Base-by-base conservation (phyloP, 805 yeast species). In the Pichia gijzeniarum region DNA sequence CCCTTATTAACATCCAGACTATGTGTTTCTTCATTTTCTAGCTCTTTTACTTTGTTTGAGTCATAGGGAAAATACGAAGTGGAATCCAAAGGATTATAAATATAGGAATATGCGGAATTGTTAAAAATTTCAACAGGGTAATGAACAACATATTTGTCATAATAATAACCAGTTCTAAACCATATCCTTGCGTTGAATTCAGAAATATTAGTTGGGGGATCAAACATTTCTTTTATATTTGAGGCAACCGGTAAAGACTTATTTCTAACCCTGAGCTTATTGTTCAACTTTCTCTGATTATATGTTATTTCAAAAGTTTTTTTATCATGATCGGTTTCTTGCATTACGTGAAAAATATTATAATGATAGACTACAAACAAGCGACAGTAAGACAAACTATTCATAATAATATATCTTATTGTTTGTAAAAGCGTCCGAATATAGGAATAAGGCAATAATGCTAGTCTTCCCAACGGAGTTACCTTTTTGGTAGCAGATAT, bases 61-160 rank as follows among this genome's bases (percentile, higher is more conserved):
- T n/a, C 20, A 7, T 25, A 7, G 5, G 2, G 25, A 4, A 10
- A 25, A 7, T 25, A 6, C 10, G 28, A 10, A 25, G 10, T 7
- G 28, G 28, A 25, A 25, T 10, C 10, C 10, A 25, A 10, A 25
- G 48, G 48, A 35, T 44, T 21, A 25, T 44, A 44, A 5, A 12
- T 6, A 18, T 44, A 44, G 6, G 48, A 40, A 32, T 20, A 27
- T 17, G 18, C 13, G 2, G 48, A 40, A 5, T 49, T 49, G 22
- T 40, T 42, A 12, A 43, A 13, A 4, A 48, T 16, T 13, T 32
- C 19, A 7, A 43, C 16, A 0, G 70, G 71, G 12, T 65, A 59
- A 49, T 71, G 69, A 8, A 63, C 48, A 5, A 68, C 40, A 44
- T 68, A 68, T 39, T 72, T 51, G 48, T 70, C 71, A 49, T 64